Percentiles rank a stretch among this genome's conserved stretches.
Conservation (phyloP, 164 flowering plant genomes). For the Chimonanthus praecox region DNA sequence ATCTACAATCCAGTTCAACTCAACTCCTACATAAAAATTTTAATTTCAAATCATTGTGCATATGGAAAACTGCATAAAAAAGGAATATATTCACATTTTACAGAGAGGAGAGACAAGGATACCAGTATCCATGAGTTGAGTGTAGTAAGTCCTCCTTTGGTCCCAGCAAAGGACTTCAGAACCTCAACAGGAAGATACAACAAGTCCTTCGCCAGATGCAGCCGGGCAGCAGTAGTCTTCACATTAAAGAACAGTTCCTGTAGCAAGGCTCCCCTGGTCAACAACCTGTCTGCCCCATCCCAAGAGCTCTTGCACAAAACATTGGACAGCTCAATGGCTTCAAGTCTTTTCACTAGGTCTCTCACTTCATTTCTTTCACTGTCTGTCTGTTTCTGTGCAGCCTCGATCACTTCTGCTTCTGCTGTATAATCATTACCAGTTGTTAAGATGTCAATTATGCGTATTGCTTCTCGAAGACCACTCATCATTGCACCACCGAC, state of each 20-base stretch:
- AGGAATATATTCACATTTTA: not conserved
- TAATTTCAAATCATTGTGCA: not conserved
- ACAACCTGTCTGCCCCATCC: slow-evolving; percentile 39
- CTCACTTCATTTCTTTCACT: slow-evolving; percentile 76
- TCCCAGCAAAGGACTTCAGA: slow-evolving; percentile 87
- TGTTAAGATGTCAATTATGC: slow-evolving; percentile 71
- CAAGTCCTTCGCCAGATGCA: slow-evolving; percentile 81
- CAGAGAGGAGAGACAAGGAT: slow-evolving; percentile 8
- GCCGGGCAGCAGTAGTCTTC: slow-evolving; percentile 78
- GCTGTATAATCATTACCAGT: slow-evolving; percentile 80
- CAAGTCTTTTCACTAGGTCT: slow-evolving; percentile 79
- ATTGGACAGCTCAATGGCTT: slow-evolving; percentile 70
- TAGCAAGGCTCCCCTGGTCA: slow-evolving; percentile 58
- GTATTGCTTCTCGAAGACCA: slow-evolving; percentile 97
- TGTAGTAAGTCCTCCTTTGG: slow-evolving; percentile 69
- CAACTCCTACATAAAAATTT: not conserved
- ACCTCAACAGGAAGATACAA: slow-evolving; percentile 63
- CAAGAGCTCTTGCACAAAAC: slow-evolving; percentile 51
- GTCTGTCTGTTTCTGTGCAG: slow-evolving; percentile 67
- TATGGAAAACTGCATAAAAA: no score
- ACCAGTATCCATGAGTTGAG: slow-evolving; percentile 98
- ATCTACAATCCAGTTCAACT: not conserved
- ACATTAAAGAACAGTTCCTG: slow-evolving; percentile 75
- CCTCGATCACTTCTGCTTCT: slow-evolving; percentile 83
- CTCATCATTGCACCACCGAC: slow-evolving; percentile 99